Evolutionary conservation across 371 early-diverging fungal genomes (phyloP).

Genomic region (Mucor saturninus): DNA sequence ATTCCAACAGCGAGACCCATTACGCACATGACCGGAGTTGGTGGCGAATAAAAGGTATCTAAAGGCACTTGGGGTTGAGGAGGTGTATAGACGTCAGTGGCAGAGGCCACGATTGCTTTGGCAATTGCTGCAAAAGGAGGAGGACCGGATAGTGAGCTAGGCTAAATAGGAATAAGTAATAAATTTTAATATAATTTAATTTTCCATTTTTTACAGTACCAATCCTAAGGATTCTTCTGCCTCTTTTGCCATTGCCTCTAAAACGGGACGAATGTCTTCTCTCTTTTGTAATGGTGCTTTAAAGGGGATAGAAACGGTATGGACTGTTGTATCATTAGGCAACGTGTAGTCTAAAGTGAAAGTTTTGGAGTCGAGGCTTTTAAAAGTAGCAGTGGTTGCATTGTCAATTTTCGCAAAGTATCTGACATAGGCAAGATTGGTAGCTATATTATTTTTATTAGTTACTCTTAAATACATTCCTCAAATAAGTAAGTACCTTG

Average conservation of each 20-base stretch:
- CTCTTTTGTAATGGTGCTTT: slow-evolving; percentile 40
- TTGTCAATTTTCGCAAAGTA: slow-evolving; percentile 41
- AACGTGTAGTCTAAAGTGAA: slow-evolving; percentile 37
- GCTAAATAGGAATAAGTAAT: slow-evolving; percentile 20
- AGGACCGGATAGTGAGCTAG: slow-evolving; percentile 45
- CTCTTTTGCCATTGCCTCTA: slow-evolving; percentile 55
- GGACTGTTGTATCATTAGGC: slow-evolving; percentile 17
- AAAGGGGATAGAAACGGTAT: slow-evolving; percentile 37
- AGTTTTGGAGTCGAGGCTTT: slow-evolving; percentile 37
- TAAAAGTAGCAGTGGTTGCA: slow-evolving; percentile 47
- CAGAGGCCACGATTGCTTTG: slow-evolving; percentile 42
- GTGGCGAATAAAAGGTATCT: slow-evolving; percentile 31
- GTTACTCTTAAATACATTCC: background rate
- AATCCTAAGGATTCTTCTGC: slow-evolving; percentile 48
- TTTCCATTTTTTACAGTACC: slow-evolving; percentile 20
- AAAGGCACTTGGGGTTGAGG: slow-evolving; percentile 37
- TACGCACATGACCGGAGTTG: background rate
- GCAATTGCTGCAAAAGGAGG: slow-evolving; percentile 50
- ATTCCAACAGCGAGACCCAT: slow-evolving; percentile 17
- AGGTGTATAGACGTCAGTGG: slow-evolving; percentile 38
- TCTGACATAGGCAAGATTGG: slow-evolving; percentile 51
- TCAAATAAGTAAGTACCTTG: slow-evolving; percentile 25
- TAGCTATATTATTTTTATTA: slow-evolving; percentile 25
- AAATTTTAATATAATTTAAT: background rate
- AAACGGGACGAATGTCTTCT: slow-evolving; percentile 48